phyloP scores from a whole-genome alignment of 441 rosid species.

The Adansonia gregorii region DNA sequence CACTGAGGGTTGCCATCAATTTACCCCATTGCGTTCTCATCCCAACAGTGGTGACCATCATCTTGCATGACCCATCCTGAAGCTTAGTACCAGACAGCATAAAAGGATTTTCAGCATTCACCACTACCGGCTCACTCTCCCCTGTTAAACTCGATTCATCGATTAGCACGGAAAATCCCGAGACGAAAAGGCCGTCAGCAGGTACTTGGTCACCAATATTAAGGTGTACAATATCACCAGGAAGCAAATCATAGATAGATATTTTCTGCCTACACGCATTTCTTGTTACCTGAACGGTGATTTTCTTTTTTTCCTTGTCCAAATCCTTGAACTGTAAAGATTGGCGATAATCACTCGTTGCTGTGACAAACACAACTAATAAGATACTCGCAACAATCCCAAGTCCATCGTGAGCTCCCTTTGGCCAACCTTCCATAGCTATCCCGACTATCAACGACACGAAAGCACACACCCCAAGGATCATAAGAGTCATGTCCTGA shows the following conservation, averaged over 20 bases:
- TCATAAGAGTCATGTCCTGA: constrained; percentile 74
- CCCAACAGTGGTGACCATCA: constrained; percentile 68
- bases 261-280: constrained; percentile 62
- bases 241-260: constrained; percentile 64
- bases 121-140: constrained; percentile 69
- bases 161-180: constrained; percentile 66
- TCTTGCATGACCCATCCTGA: constrained; percentile 71
- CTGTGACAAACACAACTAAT: constrained; percentile 67
- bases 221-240: constrained; percentile 74
- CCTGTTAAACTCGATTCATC: constrained; percentile 76
- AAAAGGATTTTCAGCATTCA: constrained; percentile 54
- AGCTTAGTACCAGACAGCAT: constrained; percentile 72
- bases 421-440: constrained; percentile 72
- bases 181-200: constrained; percentile 68
- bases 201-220: constrained; percentile 73
- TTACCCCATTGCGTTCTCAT: constrained; percentile 86
- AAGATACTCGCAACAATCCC: constrained; percentile 71
- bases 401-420: constrained; percentile 74
- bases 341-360: constrained; percentile 69
- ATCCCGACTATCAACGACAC: constrained; percentile 65
- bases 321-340: constrained; percentile 67
- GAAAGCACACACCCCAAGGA: constrained; percentile 65
- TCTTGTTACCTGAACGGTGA: constrained; percentile 59
- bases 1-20: no score
- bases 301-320: constrained; percentile 73